Evolutionary conservation across 2,329 filamentous ascomycete species (phyloP), one percentile per base, ranked within the genome.

Genomic region (Albophoma yamanashiensis): DNA sequence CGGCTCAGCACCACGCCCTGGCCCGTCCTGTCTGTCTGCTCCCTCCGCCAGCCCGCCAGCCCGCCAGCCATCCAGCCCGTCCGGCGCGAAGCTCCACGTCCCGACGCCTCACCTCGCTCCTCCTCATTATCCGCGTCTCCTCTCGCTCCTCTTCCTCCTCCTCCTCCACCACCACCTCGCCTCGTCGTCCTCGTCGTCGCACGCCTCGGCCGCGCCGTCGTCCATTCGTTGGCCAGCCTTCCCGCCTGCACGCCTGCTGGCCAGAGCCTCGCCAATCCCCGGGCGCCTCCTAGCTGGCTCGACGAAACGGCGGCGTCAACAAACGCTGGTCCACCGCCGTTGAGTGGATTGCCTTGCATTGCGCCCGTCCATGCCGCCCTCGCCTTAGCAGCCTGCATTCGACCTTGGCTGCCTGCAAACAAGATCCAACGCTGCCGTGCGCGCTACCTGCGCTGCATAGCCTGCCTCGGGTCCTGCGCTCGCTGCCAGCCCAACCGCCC

Each of bases 231-330:
- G 50, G 50, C 50, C 27, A 4, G 6, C 20, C 47, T 17, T 27
- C 47, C 31, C 50, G 50, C 50, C 31, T 22, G 20, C 12, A 31
- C 15, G 40, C 55, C 55, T 56, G 36, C 57, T 42, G 57, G 45
- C 47, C 45, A 40, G 57, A 59, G 57, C 57, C 57, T 53, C 25
- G 47, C 22, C 36, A 3, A 22, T 43, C 38, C 39, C 59, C 59
- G 57, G 59, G 57, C 64, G 62, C 39, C 43, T 20, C 50, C 50
- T 34, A n/a, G 50, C 40, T 25, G 36, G 53, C 52, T 55, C 60
- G 64, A 63, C 59, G 67, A 65, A 55, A 36, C 50, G 31, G 31
- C 60, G 50, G 31, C 50, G 68, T 63, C 58, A 66, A 61, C 62
- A 67, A 58, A 42, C n/a, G 34, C 36, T 34, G n/a, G 45, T 20